Percentiles rank a stretch among this genome's conserved stretches.
These are phyloP conservation scores for Blastobotrys arbuscula DNA, from an alignment of 1,139 yeast species.

Conservation along the genomic window DNA sequence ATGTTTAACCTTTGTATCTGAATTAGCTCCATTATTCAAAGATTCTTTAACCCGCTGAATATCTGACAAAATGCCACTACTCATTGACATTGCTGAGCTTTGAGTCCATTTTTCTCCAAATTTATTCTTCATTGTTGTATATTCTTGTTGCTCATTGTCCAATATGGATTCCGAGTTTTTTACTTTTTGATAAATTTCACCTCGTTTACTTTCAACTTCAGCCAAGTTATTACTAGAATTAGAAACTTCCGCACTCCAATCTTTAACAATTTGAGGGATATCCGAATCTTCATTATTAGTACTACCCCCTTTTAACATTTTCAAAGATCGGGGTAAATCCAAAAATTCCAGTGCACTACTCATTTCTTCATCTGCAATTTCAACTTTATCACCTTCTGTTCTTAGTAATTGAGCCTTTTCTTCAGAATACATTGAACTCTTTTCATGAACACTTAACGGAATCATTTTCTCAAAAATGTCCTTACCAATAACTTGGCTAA, in stretches of 20 bases:
- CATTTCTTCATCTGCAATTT: conserved; percentile 74
- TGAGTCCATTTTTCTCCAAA: conserved; percentile 39
- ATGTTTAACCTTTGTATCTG: conserved; percentile 56
- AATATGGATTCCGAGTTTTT: conserved; percentile 39
- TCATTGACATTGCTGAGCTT: conserved; percentile 34
- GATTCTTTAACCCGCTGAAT: conserved; percentile 55
- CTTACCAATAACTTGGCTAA: conserved; percentile 44
- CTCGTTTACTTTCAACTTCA: conserved; percentile 19
- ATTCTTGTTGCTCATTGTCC: conserved; percentile 36
- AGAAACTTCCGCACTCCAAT: conserved; percentile 33
- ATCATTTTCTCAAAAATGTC: conserved; percentile 71
- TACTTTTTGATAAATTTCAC: conserved; percentile 28
- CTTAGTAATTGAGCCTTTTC: conserved; percentile 77
- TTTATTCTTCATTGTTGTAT: conserved; percentile 30
- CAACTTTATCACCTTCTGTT: conserved; percentile 66
- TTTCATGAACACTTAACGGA: conserved; percentile 82
- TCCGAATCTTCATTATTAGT: conserved; percentile 17
- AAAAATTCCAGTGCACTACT: conserved; percentile 73
- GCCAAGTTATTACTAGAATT: conserved; percentile 1
- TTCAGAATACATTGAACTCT: conserved; percentile 81
- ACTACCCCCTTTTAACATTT: conserved; percentile 41
- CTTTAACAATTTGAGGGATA: conserved; percentile 28
- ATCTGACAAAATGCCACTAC: conserved; percentile 44
- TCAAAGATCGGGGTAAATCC: conserved; percentile 64
- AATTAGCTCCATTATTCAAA: conserved; percentile 58